Base-by-base conservation (phyloP, 2,329 filamentous ascomycete genomes). In the Exophiala sp. region DNA sequence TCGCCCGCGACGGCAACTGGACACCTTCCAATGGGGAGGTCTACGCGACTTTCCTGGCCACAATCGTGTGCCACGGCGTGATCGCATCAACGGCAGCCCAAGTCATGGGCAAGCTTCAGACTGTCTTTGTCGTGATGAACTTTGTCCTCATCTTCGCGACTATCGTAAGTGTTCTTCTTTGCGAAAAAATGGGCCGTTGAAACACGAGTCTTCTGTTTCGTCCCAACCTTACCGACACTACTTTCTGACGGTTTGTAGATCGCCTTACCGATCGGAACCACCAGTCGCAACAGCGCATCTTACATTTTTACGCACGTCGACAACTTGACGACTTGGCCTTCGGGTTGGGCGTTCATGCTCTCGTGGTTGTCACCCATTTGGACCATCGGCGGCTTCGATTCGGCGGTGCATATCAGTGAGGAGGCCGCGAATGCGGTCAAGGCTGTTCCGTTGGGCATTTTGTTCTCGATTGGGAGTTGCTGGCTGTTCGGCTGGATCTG, bases 361-460 rank as follows among this genome's bases (percentile, higher is more conserved):
- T 71, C 79, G 0, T 85, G 81, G 79, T 70, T 85, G 16, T 75
- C 73, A 29, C 82, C 82, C 0, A 84, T 86, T 56, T 86, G 82
- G 82, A 82, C 80, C 0, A 79, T 79, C 41, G 71, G 70, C 0
- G 75, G 72, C 1, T 83, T 83, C 57, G 80, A 83, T 61, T 77
- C 75, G 1, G 52, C 58, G 1, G 55, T 43, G 12, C 41, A 43
- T 43, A 43, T 43, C 20, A 43, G 75, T 39, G 82, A 85, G 65
- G 82, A 85, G 64, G 81, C 82, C 0, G 69, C 77, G 40, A 82
- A 85, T 66, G 82, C 82, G 1, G 77, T 79, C 3, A 79, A 75
- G 49, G 80, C 81, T 1, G 81, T 83, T 1, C 82, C 82, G 0
- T 73, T 80, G 47, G 82, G 81, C 1, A 84, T 85, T 48, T 65